These are phyloP conservation scores for Hordeum pubiflorum DNA, from an alignment of 202 grass and related monocot genomes.

Conservation along the genomic window DNA sequence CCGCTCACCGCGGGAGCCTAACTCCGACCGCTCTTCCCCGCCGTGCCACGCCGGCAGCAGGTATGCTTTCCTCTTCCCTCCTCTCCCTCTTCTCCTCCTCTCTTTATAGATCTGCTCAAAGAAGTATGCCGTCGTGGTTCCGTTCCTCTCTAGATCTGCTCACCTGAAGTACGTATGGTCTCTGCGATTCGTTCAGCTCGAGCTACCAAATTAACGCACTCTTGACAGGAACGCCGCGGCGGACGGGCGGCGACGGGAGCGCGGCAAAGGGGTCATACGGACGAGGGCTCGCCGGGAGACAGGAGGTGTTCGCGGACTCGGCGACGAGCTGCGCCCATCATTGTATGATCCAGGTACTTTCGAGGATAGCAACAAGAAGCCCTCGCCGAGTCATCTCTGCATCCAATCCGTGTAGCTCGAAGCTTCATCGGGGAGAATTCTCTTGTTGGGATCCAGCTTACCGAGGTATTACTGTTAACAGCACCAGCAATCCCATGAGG, in stretches of 20 bases:
- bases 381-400: neutral
- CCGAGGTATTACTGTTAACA: neutral
- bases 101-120: neutral
- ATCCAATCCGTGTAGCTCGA: neutral
- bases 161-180: neutral
- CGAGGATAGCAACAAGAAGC: constrained; percentile 12
- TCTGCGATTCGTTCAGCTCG: neutral
- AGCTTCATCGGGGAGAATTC: neutral
- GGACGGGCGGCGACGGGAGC: too few relatives aligned
- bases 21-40: neutral
- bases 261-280: too few relatives aligned
- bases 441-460: neutral
- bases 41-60: neutral
- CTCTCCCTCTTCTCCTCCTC: neutral
- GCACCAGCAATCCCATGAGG: constrained; percentile 6
- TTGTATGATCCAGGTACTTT: constrained; percentile 33
- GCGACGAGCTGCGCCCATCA: neutral
- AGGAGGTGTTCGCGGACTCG: neutral
- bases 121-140: neutral
- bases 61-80: neutral
- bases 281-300: too few relatives aligned
- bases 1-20: neutral
- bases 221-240: too few relatives aligned
- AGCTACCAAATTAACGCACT: too few relatives aligned
- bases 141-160: neutral